These are phyloP conservation scores for Lyophyllum decastes DNA, from an alignment of 768 basidiomycete species.

Conservation along the genomic window DNA sequence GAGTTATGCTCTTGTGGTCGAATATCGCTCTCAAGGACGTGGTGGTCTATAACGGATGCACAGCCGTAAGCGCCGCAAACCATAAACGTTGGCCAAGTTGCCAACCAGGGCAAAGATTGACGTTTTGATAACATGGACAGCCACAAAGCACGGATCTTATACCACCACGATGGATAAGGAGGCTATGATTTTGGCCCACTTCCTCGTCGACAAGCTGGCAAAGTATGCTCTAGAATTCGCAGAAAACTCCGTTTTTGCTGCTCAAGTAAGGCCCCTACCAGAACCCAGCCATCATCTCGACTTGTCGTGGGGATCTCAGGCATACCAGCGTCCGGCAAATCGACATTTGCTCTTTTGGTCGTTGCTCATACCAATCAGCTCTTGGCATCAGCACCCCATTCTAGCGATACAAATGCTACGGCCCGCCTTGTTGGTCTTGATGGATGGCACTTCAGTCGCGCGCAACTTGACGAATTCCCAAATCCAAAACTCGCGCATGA, in stretches of 20 bases:
- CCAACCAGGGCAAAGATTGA: conserved; percentile 1
- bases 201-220: conserved; percentile 36
- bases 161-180: conserved; percentile 37
- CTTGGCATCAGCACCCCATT: conserved; percentile 17
- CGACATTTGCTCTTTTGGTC: conserved; percentile 67
- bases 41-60: conserved; percentile 4
- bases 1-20: not conserved
- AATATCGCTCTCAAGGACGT: not conserved
- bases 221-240: conserved; percentile 30
- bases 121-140: conserved; percentile 2
- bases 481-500: conserved; percentile 79
- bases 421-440: conserved; percentile 81
- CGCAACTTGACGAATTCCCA: conserved; percentile 72
- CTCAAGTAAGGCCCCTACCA: conserved; percentile 19
- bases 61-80: conserved; percentile 8
- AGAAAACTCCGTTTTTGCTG: not conserved
- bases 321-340: conserved; percentile 88
- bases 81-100: not conserved
- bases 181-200: conserved; percentile 38
- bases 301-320: conserved; percentile 76
- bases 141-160: not conserved
- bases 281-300: conserved; percentile 40
- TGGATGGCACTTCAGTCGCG: conserved; percentile 89
- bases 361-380: conserved; percentile 52
- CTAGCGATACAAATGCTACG: conserved; percentile 16